These are phyloP conservation scores for Starmerella asiatica DNA, from an alignment of 805 yeast species.

Conservation along the genomic window DNA sequence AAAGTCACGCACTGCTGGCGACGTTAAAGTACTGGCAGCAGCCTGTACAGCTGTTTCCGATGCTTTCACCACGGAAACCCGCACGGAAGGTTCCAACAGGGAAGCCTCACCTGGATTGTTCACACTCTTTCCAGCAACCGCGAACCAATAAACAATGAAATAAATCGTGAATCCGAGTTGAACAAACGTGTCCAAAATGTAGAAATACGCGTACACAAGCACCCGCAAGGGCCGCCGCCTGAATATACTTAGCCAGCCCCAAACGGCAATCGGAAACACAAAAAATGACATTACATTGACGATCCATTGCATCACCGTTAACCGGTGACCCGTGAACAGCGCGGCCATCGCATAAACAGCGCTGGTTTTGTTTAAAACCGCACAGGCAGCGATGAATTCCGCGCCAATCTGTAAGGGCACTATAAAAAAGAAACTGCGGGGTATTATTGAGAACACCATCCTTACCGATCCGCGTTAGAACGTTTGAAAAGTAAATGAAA, in stretches of 20 bases:
- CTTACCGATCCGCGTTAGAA: neutral
- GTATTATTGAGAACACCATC: constrained; percentile 18
- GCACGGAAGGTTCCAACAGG: neutral
- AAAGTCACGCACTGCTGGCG: neutral
- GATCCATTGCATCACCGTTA: constrained; percentile 70
- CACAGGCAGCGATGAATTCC: constrained; percentile 61
- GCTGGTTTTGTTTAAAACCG: constrained; percentile 74
- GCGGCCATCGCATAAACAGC: constrained; percentile 82
- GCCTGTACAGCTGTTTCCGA: neutral
- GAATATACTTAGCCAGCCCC: constrained; percentile 41
- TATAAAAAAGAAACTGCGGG: constrained; percentile 48
- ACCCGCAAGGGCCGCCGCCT: constrained; percentile 46
- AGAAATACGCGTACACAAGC: constrained; percentile 51
- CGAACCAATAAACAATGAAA: constrained; percentile 67
- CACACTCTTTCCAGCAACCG: constrained; percentile 21
- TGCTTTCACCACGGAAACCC: neutral
- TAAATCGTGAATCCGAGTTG: constrained; percentile 59
- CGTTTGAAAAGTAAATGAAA: neutral
- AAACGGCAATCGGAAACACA: constrained; percentile 49
- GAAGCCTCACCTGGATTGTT: constrained; percentile 8
- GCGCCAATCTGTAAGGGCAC: constrained; percentile 80
- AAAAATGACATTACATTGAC: constrained; percentile 53
- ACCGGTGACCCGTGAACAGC: constrained; percentile 72
- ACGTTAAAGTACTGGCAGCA: neutral
- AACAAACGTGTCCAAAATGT: constrained; percentile 50